Evolutionary conservation across 1,284 basidiomycete genomes (phyloP).

Genomic region (Ustilago trichophora): DNA sequence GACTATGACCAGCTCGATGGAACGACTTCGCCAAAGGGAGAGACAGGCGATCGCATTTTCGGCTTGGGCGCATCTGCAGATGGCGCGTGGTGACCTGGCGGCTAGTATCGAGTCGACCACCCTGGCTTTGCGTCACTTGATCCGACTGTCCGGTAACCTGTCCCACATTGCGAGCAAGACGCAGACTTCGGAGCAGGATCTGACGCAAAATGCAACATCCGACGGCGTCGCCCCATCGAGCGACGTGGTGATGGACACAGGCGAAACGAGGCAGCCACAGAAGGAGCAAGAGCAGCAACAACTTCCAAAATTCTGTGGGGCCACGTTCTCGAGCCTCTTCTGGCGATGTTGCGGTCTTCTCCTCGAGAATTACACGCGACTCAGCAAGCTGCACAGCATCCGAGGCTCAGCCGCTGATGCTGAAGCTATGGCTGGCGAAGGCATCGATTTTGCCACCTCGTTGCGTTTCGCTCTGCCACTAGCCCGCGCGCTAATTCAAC

Average conservation of each 20-base stretch:
- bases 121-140: slow-evolving; percentile 27
- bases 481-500: slow-evolving; percentile 42
- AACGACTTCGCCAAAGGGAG: slow-evolving; percentile 28
- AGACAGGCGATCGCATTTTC: slow-evolving; percentile 37
- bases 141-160: slow-evolving; percentile 25
- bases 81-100: slow-evolving; percentile 31
- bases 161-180: slow-evolving; percentile 14
- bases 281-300: slow-evolving; percentile 2
- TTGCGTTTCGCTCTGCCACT: slow-evolving; percentile 35
- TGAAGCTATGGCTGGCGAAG: slow-evolving; percentile 54
- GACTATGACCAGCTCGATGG: slow-evolving; percentile 18
- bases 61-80: slow-evolving; percentile 20
- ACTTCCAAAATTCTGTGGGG: slow-evolving; percentile 33
- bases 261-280: background rate
- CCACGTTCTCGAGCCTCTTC: slow-evolving; percentile 28
- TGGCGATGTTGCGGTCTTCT: slow-evolving; percentile 31
- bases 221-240: slow-evolving; percentile 18
- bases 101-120: slow-evolving; percentile 34
- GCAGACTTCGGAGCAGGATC: slow-evolving; percentile 9
- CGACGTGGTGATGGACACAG: slow-evolving; percentile 15
- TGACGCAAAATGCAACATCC: background rate
- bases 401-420: slow-evolving; percentile 60
- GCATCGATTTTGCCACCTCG: slow-evolving; percentile 47
- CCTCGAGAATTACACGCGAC: slow-evolving; percentile 26
- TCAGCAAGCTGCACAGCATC: slow-evolving; percentile 46